Percentiles rank a stretch among this genome's conserved stretches.
phyloP scores from a whole-genome alignment of 2,329 filamentous ascomycete genomes.

The Fusarium aywerte region DNA sequence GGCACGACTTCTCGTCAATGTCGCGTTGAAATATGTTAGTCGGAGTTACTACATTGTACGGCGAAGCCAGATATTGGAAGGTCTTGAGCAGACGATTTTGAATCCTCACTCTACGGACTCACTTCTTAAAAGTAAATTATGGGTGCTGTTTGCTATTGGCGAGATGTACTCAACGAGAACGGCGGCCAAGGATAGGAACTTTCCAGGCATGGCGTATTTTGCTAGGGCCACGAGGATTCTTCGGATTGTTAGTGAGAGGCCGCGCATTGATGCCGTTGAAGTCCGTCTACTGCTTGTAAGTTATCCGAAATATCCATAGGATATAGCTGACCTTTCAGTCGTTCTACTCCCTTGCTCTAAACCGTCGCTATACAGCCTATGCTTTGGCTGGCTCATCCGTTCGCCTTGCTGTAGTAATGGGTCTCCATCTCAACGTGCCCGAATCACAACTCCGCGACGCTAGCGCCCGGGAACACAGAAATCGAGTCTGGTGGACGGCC shows the following conservation, averaged over 20 bases:
- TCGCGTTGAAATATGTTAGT: conserved; percentile 55
- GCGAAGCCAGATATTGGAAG: conserved; percentile 51
- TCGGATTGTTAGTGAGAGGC: conserved; percentile 55
- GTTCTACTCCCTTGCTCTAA: conserved; percentile 57
- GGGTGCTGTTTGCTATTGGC: conserved; percentile 58
- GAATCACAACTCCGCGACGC: conserved; percentile 54
- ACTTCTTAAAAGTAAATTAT: conserved; percentile 54
- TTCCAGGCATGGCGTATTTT: conserved; percentile 59
- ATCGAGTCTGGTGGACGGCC: conserved; percentile 57
- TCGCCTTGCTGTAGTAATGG: conserved; percentile 56
- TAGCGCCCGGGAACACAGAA: conserved; percentile 53
- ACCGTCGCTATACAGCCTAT: conserved; percentile 58
- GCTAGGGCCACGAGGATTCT: conserved; percentile 54
- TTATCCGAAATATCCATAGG: rapidly evolving
- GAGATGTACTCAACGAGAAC: conserved; percentile 57
- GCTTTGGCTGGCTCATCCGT: conserved; percentile 57
- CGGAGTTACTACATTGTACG: conserved; percentile 57
- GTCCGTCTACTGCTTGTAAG: conserved; percentile 57
- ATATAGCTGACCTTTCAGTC: conserved; percentile 45
- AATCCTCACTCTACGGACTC: conserved; percentile 50
- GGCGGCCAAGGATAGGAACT: conserved; percentile 49
- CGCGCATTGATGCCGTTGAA: conserved; percentile 57
- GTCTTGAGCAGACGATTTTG: conserved; percentile 53
- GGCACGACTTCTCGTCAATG: conserved; percentile 48
- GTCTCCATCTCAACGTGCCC: conserved; percentile 55